Evolutionary conservation across 768 basidiomycete species (phyloP), one percentile per base, ranked within the genome.

Genomic region (Tulasnella calospora): DNA sequence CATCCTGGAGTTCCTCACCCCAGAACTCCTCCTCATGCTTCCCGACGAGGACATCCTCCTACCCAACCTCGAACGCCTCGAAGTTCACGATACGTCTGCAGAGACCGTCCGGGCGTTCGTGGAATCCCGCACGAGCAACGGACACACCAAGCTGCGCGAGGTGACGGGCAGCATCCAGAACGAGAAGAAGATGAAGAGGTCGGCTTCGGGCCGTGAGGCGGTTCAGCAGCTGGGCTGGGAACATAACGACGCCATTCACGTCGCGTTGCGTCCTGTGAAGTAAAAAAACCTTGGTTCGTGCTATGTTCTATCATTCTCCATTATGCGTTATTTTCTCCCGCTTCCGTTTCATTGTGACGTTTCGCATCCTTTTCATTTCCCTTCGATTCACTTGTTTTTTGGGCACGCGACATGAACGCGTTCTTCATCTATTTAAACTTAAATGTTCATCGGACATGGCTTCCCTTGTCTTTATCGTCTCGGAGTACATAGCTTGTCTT

Each of bases 201-300:
- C 69, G 40, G 40, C 69, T 33, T 51, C 40, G 27, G 77, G 77
- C 13, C 41, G 41, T 33, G 77, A 78, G 30, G 77, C 77, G 67
- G 41, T 78, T 17, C 71, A 71, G 33, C 77, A 73, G 67, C 69
- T 78, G 40, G 77, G 77, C 38, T 78, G 77, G 77, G 67, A 78
- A 51, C 77, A 71, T 21, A 73, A 78, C 36, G 57, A 61, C 55
- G 57, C 47, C n/a, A 76, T 76, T 61, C 75, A 76, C 55, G 75
- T 76, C 33, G 61, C 75, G 35, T 40, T 76, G 40, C 51, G 57
- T 38, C 75, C 75, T 38, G 55, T 40, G 47, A 27, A 33, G 57
- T 61, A 51, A 33, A 67, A 67, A 57, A n/a, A n/a, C 30, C 30
- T 35, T 67, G 61, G 33, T 67, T 67, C 17, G 61, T 67, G 61